Base-by-base conservation (phyloP, 106 monocot genomes). In the Dendrobium officinale region DNA sequence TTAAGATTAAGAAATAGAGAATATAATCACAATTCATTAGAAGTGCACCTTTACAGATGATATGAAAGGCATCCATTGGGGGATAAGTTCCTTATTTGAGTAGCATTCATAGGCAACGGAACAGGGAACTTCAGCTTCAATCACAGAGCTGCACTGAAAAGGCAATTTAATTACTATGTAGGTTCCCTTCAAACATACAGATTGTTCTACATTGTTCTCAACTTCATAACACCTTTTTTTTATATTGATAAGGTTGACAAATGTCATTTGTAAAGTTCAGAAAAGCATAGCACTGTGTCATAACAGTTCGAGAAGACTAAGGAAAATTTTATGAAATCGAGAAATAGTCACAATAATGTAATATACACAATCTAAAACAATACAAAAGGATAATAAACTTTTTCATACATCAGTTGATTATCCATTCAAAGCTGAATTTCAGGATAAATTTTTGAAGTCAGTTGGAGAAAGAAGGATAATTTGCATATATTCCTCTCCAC, bases 1-100 rank as follows among this genome's bases (percentile, higher is more conserved):
- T 74, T 41, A 42, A 44, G 1, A 44, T 0, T 33, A 74, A 74
- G 48, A 10, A 16, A 58, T 43, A 42, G 24, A 44, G 68, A 77
- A 80, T 72, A 73, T 59, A 73, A 56, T 83, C 55, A 80, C 31
- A 64, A 42, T 37, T 61, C 19, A 8, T 33, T 22, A 64, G 24
- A 56, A 89, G 66, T 51, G 79, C 85, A 99, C 99, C 89, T 93
- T 87, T 51, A 99, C 99, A 74, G 95, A 88, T 42, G 92, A 95
- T 79, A 99, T 99, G 84, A 95, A 99, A 66, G 99, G 91, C 99
- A 95, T 95, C 99, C 99, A 99, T 81, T 86, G 64, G 48, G 95
- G 91, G 80, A 99, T 93, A 17, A 80, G 55, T 86, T 99, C 95
- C 45, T 90, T 91, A 79, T 95, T 95, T 70, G 91, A 95, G 82